Evolutionary conservation across 768 basidiomycete species (phyloP).

Genomic region (Trametes cinnabarina): DNA sequence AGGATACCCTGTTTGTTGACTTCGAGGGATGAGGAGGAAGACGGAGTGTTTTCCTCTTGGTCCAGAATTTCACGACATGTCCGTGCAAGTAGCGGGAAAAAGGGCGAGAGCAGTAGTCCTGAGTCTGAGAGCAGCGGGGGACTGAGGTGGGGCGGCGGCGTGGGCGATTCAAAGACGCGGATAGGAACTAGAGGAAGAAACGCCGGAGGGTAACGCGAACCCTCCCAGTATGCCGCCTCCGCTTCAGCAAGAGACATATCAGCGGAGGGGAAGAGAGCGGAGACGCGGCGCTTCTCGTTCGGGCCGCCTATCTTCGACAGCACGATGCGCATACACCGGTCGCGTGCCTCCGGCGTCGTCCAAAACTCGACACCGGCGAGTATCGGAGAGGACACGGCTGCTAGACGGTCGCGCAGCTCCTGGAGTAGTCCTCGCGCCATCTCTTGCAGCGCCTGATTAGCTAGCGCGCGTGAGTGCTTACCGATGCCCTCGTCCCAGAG

Average conservation of each 20-base stretch:
- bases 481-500: slow-evolving; percentile 23
- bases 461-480: slow-evolving; percentile 68
- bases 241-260: slow-evolving; percentile 28
- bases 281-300: slow-evolving; percentile 60
- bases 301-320: slow-evolving; percentile 70
- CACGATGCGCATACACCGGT: slow-evolving; percentile 73
- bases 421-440: slow-evolving; percentile 61
- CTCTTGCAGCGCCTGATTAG: slow-evolving; percentile 73
- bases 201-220: slow-evolving; percentile 53
- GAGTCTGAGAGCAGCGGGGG: not conserved
- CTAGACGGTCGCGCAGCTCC: slow-evolving; percentile 55
- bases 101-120: slow-evolving; percentile 28
- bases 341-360: slow-evolving; percentile 75
- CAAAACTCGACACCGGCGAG: slow-evolving; percentile 57
- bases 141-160: slow-evolving; percentile 13
- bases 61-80: slow-evolving; percentile 57
- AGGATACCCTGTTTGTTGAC: too few species aligned
- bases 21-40: not conserved
- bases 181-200: slow-evolving; percentile 62
- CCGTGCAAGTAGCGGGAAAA: slow-evolving; percentile 47
- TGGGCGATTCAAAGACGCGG: slow-evolving; percentile 42
- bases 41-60: slow-evolving; percentile 34
- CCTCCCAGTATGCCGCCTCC: slow-evolving; percentile 55
- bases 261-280: slow-evolving; percentile 51
- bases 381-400: slow-evolving; percentile 3